phyloP scores from a whole-genome alignment of 2,329 filamentous ascomycete species.

The Pochonia chlamydosporia region DNA sequence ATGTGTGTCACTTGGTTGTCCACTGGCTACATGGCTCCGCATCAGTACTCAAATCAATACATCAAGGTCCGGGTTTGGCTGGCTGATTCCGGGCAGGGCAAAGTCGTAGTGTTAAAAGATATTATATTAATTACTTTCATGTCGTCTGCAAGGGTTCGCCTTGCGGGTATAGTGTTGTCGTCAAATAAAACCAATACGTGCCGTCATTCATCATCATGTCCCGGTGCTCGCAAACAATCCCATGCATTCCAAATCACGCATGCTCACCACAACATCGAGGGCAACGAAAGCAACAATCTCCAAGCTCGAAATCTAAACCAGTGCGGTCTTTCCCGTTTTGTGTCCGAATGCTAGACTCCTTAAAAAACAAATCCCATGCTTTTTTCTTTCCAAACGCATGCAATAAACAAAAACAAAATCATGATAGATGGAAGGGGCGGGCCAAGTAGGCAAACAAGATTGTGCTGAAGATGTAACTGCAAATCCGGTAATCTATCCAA shows the following conservation, averaged over 20 bases:
- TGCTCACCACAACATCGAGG: not conserved
- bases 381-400: not conserved
- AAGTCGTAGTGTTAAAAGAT: not conserved
- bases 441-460: not conserved
- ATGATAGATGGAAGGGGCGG: not conserved
- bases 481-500: not conserved
- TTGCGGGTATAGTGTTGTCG: not conserved
- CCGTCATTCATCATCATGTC: not conserved
- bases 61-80: too few relatives aligned
- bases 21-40: too few relatives aligned
- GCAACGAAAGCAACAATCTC: not conserved
- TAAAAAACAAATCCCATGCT: not conserved
- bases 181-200: not conserved
- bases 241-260: not conserved
- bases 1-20: too few relatives aligned
- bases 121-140: slow-evolving; percentile 1
- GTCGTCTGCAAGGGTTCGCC: not conserved
- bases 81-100: not conserved
- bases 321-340: not conserved
- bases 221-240: not conserved
- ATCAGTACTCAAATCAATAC: too few relatives aligned
- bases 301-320: not conserved
- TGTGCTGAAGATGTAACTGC: not conserved
- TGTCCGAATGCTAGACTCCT: not conserved
- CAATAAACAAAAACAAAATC: not conserved